Conservation (phyloP, 2,329 filamentous ascomycete genomes). For the Dactylonectria estremocensis region DNA sequence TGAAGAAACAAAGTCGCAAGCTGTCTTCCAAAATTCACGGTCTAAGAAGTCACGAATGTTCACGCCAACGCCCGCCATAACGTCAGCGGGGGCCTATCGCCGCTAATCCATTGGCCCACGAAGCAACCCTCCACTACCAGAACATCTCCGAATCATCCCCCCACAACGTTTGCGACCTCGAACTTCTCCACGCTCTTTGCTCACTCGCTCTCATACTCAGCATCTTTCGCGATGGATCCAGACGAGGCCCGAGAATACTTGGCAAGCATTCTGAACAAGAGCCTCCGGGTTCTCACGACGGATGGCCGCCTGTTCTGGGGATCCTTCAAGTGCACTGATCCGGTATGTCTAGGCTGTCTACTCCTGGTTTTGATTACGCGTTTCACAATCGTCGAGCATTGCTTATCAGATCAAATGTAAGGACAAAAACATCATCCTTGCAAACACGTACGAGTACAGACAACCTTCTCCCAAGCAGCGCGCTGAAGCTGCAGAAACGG, state of each 20-base stretch:
- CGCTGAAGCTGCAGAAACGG: conserved; percentile 54
- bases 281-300: conserved; percentile 82
- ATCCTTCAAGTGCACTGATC: conserved; percentile 94
- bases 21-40: conserved; percentile 29
- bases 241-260: conserved; percentile 71
- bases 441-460: conserved; percentile 91
- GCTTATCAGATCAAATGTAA: conserved; percentile 54
- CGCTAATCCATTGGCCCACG: conserved; percentile 35
- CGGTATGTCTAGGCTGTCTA: conserved; percentile 68
- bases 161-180: conserved; percentile 14
- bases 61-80: conserved; percentile 33
- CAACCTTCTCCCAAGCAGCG: conserved; percentile 72
- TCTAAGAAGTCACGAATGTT: conserved; percentile 3
- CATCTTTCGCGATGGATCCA: conserved; percentile 60
- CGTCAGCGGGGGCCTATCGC: conserved; percentile 43
- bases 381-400: not conserved
- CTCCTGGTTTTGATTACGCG: not conserved
- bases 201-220: conserved; percentile 8
- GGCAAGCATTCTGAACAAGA: conserved; percentile 80
- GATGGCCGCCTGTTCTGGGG: conserved; percentile 93
- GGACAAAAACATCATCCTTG: conserved; percentile 91
- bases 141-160: conserved; percentile 30
- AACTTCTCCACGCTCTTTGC: conserved; percentile 17
- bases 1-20: conserved; percentile 3
- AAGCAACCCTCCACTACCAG: not conserved